Evolutionary conservation across 176 grass and related monocot genomes (phyloP).

Genomic region (maize (Zea mays)): DNA sequence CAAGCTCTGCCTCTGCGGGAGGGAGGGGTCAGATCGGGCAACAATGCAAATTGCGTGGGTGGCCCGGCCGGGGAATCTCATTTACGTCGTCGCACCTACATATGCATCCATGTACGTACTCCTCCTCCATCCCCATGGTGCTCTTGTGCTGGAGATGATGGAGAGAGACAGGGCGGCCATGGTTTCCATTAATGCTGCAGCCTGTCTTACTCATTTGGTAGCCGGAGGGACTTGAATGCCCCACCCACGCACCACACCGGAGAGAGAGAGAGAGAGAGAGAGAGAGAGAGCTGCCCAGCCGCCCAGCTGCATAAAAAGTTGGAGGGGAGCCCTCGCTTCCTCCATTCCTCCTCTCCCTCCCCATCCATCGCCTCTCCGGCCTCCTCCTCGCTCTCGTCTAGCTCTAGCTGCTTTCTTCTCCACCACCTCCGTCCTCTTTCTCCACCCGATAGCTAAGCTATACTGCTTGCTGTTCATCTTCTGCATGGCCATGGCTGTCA

Average conservation of each 20-base stretch:
- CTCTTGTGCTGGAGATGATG: neutral
- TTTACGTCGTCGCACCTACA: slow-evolving; percentile 71
- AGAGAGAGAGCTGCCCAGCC: no score
- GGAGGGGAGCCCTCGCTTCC: slow-evolving; percentile 23
- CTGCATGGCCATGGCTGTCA: neutral
- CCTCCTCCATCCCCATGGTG: neutral
- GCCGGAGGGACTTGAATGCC: slow-evolving; percentile 70
- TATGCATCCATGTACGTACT: slow-evolving; percentile 38
- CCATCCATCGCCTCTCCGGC: neutral
- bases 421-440: neutral
- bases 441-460: neutral
- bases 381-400: neutral
- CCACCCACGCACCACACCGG: slow-evolving; percentile 18
- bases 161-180: slow-evolving; percentile 24
- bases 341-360: neutral
- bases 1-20: neutral
- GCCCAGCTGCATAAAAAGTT: slow-evolving; percentile 49
- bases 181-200: slow-evolving; percentile 90
- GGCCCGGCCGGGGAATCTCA: slow-evolving; percentile 49
- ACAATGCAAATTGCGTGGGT: slow-evolving; percentile 13
- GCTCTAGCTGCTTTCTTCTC: neutral
- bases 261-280: no score
- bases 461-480: neutral
- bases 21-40: slow-evolving; percentile 1
- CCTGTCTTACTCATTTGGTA: slow-evolving; percentile 85